Evolutionary conservation across 495 filamentous ascomycete genomes (phyloP).

Genomic region (Cercophora samala): DNA sequence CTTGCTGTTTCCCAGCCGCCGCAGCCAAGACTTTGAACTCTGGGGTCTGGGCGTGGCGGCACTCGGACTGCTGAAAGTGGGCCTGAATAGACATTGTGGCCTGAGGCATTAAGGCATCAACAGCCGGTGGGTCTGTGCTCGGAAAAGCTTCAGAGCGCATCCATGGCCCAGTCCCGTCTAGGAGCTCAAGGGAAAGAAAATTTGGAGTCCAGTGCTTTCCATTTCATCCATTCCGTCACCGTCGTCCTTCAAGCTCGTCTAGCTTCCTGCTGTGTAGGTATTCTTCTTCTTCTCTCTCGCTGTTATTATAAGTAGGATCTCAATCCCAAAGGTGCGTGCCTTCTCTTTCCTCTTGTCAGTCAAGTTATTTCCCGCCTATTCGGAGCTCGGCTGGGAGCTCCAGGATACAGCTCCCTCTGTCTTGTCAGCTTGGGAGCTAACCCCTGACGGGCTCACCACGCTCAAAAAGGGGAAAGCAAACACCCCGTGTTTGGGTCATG

Average conservation of each 20-base stretch:
- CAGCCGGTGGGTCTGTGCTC: slow-evolving; percentile 17
- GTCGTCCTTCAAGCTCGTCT: slow-evolving; percentile 23
- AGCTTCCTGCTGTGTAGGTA: slow-evolving; percentile 23
- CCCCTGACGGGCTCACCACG: background rate
- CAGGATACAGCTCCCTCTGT: background rate
- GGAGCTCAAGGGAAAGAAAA: slow-evolving; percentile 12
- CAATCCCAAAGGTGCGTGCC: slow-evolving; percentile 11
- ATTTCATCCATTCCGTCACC: slow-evolving; percentile 13
- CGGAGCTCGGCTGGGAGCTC: background rate
- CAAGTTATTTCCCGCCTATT: background rate
- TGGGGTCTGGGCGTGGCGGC: slow-evolving; percentile 6
- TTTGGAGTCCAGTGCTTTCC: slow-evolving; percentile 10
- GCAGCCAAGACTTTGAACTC: slow-evolving; percentile 2
- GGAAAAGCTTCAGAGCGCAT: background rate
- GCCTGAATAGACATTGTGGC: slow-evolving; percentile 10
- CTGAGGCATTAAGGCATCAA: slow-evolving; percentile 21
- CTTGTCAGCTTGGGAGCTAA: background rate
- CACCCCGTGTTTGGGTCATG: background rate
- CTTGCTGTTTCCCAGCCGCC: slow-evolving; percentile 24
- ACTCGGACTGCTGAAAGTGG: background rate
- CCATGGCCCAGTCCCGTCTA: background rate
- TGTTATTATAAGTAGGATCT: slow-evolving; percentile 1
- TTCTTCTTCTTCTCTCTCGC: slow-evolving; percentile 10
- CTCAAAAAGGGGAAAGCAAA: background rate
- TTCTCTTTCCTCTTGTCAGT: background rate